These are phyloP conservation scores for Takashimella tepidaria DNA, from an alignment of 1,284 basidiomycete species.

Conservation along the genomic window DNA sequence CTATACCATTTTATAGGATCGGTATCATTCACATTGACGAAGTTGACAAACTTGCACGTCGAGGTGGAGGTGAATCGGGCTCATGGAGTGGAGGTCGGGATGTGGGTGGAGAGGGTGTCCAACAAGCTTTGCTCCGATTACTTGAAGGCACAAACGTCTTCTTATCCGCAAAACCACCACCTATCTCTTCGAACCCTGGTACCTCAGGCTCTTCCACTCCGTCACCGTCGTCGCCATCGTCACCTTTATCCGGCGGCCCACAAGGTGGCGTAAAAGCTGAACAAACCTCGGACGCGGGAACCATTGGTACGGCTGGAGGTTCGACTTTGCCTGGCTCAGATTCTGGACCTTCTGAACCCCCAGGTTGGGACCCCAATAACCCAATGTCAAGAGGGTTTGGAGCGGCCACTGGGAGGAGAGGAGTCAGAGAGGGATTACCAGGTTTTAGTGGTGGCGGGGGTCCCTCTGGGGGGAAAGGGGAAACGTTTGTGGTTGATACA, in stretches of 20 bases:
- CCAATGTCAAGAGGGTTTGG: conserved; percentile 37
- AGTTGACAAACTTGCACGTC: conserved; percentile 79
- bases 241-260: background rate
- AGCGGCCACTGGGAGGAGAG: conserved; percentile 28
- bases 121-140: conserved; percentile 83
- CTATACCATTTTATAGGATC: conserved; percentile 59
- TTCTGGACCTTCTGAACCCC: conserved; percentile 19
- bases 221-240: background rate
- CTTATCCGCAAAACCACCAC: conserved; percentile 58
- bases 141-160: conserved; percentile 85
- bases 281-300: no score
- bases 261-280: no score
- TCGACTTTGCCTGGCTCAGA: no score
- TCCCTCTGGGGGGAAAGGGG: conserved; percentile 30
- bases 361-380: conserved; percentile 40
- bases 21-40: conserved; percentile 97
- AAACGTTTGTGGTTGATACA: conserved; percentile 48
- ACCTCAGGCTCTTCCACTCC: conserved; percentile 46
- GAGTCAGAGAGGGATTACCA: conserved; percentile 43
- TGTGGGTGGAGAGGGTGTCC: conserved; percentile 93
- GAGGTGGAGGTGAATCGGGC: conserved; percentile 56
- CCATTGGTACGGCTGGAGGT: no score
- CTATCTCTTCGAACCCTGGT: conserved; percentile 22
- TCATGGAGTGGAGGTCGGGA: conserved; percentile 62
- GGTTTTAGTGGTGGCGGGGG: conserved; percentile 38